phyloP scores from a whole-genome alignment of 768 basidiomycete genomes.

The Lactarius sp. region DNA sequence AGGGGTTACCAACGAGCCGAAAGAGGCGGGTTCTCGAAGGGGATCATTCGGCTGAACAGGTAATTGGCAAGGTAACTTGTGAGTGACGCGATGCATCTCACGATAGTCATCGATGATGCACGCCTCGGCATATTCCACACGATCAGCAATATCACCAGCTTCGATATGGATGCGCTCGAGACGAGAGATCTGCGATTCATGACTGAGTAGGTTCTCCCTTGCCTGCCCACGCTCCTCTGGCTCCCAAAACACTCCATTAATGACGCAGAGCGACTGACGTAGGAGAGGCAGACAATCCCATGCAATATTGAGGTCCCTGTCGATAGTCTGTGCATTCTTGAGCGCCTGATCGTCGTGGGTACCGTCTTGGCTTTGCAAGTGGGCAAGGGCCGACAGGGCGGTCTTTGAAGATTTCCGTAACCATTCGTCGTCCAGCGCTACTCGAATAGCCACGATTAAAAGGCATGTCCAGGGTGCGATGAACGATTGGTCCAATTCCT shows the following conservation, averaged over 20 bases:
- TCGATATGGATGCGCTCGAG: neutral
- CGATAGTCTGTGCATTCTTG: neutral
- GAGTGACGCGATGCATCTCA: neutral
- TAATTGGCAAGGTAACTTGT: neutral
- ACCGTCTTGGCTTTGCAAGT: neutral
- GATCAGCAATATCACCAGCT: neutral
- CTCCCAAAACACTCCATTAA: too few species aligned
- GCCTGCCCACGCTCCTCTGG: too few species aligned
- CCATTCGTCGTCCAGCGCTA: neutral
- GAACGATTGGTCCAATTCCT: neutral
- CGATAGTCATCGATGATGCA: neutral
- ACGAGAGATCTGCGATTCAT: neutral
- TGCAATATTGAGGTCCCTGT: neutral
- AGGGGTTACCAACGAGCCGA: neutral
- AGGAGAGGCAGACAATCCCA: neutral
- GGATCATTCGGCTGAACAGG: neutral
- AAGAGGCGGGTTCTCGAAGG: neutral
- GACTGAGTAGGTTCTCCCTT: neutral
- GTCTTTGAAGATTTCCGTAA: neutral
- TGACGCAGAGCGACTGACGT: neutral
- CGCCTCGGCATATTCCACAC: neutral
- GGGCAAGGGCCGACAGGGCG: neutral
- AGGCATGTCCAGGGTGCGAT: neutral
- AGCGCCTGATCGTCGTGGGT: neutral
- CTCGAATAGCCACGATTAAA: neutral